phyloP scores from a whole-genome alignment of 768 basidiomycete genomes.

The Boletus tomentosulus region DNA sequence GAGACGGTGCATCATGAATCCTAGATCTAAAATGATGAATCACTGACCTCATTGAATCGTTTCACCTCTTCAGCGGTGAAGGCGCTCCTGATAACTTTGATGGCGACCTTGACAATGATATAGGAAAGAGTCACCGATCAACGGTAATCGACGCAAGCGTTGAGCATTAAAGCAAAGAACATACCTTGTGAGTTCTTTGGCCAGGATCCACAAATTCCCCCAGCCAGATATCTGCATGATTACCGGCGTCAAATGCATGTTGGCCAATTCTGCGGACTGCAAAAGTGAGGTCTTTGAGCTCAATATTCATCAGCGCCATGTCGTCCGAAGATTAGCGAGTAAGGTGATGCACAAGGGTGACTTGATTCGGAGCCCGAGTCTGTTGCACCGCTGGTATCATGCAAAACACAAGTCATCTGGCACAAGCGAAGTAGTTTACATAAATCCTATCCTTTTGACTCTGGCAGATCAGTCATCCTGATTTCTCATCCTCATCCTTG shows the following conservation, averaged over 20 bases:
- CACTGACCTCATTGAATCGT: slow-evolving; percentile 19
- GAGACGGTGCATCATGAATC: background rate
- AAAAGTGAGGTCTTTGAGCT: slow-evolving; percentile 20
- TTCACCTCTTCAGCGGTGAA: slow-evolving; percentile 14
- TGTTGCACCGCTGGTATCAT: too few species aligned
- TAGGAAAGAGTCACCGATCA: background rate
- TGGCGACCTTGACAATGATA: slow-evolving; percentile 17
- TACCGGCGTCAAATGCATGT: slow-evolving; percentile 16
- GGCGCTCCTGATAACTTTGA: slow-evolving; percentile 25
- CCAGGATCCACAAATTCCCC: slow-evolving; percentile 15
- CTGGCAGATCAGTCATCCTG: background rate
- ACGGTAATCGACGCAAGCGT: background rate
- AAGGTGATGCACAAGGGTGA: background rate
- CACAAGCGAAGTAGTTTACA: background rate
- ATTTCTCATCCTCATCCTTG: background rate
- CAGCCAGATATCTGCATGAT: slow-evolving; percentile 23
- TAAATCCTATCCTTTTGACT: background rate
- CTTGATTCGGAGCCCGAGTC: too few species aligned
- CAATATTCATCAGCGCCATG: slow-evolving; percentile 18
- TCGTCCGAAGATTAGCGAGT: background rate
- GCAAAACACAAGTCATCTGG: too few species aligned
- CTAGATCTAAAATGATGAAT: background rate
- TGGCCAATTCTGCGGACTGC: slow-evolving; percentile 12
- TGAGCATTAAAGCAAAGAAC: background rate
- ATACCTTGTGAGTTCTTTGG: slow-evolving; percentile 6